A percentile compares a stretch with the other conserved stretches of the same genome.
These are phyloP conservation scores for Solanum etuberosum DNA, from an alignment of 257 asterid species.

Conservation along the genomic window DNA sequence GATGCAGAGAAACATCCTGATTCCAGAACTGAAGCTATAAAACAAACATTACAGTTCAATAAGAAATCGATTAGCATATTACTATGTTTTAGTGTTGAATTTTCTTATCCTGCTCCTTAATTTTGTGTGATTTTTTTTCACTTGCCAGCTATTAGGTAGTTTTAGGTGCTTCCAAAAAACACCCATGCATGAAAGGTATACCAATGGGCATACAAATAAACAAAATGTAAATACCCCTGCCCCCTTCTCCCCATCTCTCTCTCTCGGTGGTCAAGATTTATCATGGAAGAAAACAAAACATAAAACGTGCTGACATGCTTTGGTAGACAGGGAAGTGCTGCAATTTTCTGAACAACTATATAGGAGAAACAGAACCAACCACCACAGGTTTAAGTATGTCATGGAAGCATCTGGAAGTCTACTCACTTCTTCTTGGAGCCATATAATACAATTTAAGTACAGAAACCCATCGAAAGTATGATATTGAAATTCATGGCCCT, in stretches of 20 bases:
- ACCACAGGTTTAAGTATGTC: not conserved
- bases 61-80: not conserved
- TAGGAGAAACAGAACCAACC: not conserved
- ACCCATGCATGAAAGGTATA: not conserved
- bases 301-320: not conserved
- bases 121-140: not conserved
- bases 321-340: not conserved
- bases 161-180: not conserved
- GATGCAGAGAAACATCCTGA: conserved; percentile 27
- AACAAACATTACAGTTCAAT: not conserved
- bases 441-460: not conserved
- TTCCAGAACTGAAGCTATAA: conserved; percentile 47
- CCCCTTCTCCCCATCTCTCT: not conserved
- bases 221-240: not conserved
- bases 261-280: not conserved
- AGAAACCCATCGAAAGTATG: not conserved
- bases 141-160: not conserved
- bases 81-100: not conserved
- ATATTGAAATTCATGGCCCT: not conserved
- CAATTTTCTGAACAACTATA: not conserved
- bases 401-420: not conserved
- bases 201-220: not conserved
- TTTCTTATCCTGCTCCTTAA: not conserved
- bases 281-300: not conserved
- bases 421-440: not conserved